These are phyloP conservation scores for Russula olivacea DNA, from an alignment of 768 basidiomycete species.

Conservation along the genomic window DNA sequence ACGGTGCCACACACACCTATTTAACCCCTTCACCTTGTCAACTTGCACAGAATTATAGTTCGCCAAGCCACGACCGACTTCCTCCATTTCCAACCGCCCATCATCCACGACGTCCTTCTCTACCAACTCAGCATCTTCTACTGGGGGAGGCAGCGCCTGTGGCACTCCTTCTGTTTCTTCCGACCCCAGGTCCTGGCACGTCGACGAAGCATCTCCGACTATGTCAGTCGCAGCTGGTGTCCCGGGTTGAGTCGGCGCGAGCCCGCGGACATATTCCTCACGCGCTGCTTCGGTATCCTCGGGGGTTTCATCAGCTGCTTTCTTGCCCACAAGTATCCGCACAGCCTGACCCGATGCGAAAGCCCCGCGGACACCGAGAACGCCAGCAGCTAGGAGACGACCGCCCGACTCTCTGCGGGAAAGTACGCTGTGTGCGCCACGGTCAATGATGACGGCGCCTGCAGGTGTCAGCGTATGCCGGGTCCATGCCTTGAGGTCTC, in stretches of 20 bases:
- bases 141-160: conserved; percentile 26
- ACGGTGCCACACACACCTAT: conserved; percentile 53
- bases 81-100: conserved; percentile 63
- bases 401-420: conserved; percentile 84
- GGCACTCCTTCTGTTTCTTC: conserved; percentile 27
- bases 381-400: conserved; percentile 86
- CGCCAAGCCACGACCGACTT: conserved; percentile 90
- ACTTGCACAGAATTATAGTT: conserved; percentile 97
- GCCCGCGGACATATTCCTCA: conserved; percentile 35
- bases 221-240: conserved; percentile 46
- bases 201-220: conserved; percentile 29
- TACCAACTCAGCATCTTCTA: conserved; percentile 27
- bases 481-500: conserved; percentile 94
- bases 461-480: conserved; percentile 89
- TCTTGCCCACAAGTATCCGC: conserved; percentile 57
- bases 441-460: conserved; percentile 82
- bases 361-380: conserved; percentile 75
- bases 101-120: conserved; percentile 34
- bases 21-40: conserved; percentile 76
- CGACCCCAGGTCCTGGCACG: neutral
- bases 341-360: conserved; percentile 97
- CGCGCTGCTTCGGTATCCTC: conserved; percentile 17
- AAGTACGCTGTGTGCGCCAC: conserved; percentile 83
- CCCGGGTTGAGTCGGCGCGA: conserved; percentile 46
- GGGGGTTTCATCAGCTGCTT: conserved; percentile 26